Evolutionary conservation across 2,329 filamentous ascomycete genomes (phyloP), one percentile per base, ranked within the genome.

Genomic region (Bipolaris bicolor): DNA sequence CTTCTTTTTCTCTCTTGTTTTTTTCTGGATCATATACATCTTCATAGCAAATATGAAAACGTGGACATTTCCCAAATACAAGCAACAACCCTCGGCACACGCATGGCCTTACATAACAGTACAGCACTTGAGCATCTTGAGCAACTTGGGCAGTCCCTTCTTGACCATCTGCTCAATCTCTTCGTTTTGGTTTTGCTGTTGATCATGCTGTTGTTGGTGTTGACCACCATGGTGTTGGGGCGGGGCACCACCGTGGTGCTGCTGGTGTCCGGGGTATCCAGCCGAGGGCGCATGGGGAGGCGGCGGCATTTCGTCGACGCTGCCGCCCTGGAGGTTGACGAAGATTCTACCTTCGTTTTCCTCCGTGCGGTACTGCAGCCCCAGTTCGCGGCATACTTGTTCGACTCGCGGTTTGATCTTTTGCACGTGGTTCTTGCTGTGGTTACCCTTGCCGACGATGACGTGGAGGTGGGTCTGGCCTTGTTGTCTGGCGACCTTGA

Each of bases 381-480:
- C 91, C 43, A 96, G 78, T 74, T 97, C 90, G 47, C 82, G 84
- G 77, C 94, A 97, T 47, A 98, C 82, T 74, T 90, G 84, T 79
- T 98, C 93, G 41, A 98, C 92, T 60, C 90, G 85, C n/a, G 95
- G 95, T 80, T 96, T 97, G 77, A 99, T 88, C 82, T 95, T 97
- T 77, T 97, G 92, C 22, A 98, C 84, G 70, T 95, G 90, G 64
- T 88, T 85, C 9, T 79, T 81, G 49, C 88, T 91, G 79, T 99
- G 95, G 76, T 96, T 95, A 3, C 95, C 95, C 78, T 94, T 96
- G 71, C 95, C 95, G 29, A 98, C 94, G 70, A 99, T 97, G 39
- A 96, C 93, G 79, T 97, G 92, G 54, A 99, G 80, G 79, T 97
- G 91, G 18, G 82, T 86, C 79, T 96, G 89, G 0, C 91, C 91